phyloP scores from a whole-genome alignment of 129 eudicot species.

The Artemisia tridentata region DNA sequence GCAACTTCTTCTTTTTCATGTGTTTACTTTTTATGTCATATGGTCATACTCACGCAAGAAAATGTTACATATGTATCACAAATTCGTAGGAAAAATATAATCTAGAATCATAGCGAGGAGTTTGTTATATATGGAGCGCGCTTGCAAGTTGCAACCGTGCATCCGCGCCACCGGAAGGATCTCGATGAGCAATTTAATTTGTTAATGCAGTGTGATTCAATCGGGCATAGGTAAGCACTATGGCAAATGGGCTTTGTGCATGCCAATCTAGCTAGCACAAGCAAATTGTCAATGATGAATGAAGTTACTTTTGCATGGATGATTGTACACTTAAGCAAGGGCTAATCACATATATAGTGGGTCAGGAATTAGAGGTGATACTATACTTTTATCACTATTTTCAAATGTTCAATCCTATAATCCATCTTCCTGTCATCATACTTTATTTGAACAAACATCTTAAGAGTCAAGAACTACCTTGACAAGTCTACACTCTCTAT shows the following conservation, averaged over 20 bases:
- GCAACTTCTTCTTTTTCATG: too few relatives aligned
- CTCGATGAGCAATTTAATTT: too few relatives aligned
- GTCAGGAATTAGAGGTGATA: slow-evolving; percentile 22
- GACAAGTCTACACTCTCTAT: slow-evolving; percentile 26
- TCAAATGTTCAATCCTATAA: slow-evolving; percentile 24
- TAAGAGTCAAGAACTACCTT: slow-evolving; percentile 27
- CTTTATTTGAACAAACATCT: slow-evolving; percentile 28
- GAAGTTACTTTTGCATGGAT: slow-evolving; percentile 28
- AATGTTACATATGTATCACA: too few relatives aligned
- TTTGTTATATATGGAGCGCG: too few relatives aligned
- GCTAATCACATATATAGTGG: slow-evolving; percentile 15
- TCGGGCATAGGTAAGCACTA: not conserved
- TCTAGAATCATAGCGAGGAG: too few relatives aligned
- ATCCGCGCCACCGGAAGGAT: too few relatives aligned
- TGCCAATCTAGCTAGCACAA: slow-evolving; percentile 12
- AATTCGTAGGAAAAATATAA: too few relatives aligned
- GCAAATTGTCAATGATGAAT: slow-evolving; percentile 4
- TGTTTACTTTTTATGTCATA: too few relatives aligned
- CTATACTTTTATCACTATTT: slow-evolving; percentile 2
- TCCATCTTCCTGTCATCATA: slow-evolving; percentile 25
- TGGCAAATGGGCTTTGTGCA: slow-evolving; percentile 6
- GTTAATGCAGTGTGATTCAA: too few relatives aligned
- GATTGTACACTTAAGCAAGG: slow-evolving; percentile 17
- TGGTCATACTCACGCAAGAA: too few relatives aligned
- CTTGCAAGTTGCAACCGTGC: too few relatives aligned